Evolutionary conservation across 1,139 yeast species (phyloP), one percentile per base, ranked within the genome.

Genomic region (Kodamaea arcana): DNA sequence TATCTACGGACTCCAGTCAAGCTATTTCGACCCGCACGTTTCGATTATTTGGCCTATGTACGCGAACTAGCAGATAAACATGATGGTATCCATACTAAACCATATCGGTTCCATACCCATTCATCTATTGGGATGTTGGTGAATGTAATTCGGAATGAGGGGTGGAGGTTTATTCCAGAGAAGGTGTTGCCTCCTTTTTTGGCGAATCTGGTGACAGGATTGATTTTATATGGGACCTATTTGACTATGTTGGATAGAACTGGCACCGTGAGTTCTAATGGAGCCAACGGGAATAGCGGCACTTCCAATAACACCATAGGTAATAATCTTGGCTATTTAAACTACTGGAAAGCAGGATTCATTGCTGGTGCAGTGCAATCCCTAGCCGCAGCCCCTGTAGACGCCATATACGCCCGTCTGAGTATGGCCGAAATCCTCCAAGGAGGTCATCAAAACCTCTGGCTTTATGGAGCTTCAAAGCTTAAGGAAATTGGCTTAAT

Each of bases 331-430:
- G 30, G 35, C 11, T 38, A 27, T 23, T 15, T 52, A 6, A 88
- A 83, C 50, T 79, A 94, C 0, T 77, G 87, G 64, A 59, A 76
- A 35, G 87, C 96, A 0, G 97, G 97, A 0, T 79, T 81, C 40
- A 47, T 85, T 0, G 97, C 97, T 0, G 97, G 97, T 1, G 78
- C 81, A 0, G 78, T 80, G 11, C 96, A 92, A 49, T 83, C 95
- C 13, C 61, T 86, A n/a, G 92, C 88, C 1, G 95, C 96, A 1
- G 94, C 97, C 2, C 97, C 97, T 0, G 73, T 90, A 3, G 97
- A 90, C 58, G 96, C 97, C 7, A 80, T 90, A 6, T 85, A 83
- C 49, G 78, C 95, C 1, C 69, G 97, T 46, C 84, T 88, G 51
- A 71, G 80, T 2, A 83, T 87, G 1, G 74, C 83, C 4, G 95